A percentile compares a stretch with the other conserved stretches of the same genome.
Conservation (phyloP, 192 early-diverging fungal genomes). For the Coemansia sp. region DNA sequence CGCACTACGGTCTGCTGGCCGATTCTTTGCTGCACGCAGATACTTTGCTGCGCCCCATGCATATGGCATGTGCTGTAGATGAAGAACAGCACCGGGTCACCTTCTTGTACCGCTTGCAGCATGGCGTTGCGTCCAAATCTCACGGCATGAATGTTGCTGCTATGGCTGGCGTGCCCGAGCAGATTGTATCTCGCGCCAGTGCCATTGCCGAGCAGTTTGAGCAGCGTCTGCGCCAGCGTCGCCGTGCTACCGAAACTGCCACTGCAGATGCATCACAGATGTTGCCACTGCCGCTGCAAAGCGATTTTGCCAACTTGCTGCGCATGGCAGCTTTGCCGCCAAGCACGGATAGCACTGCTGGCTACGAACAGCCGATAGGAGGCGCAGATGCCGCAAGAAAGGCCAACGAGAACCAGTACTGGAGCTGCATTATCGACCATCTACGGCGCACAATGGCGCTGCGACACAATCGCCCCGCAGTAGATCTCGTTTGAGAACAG, state of each 20-base stretch:
- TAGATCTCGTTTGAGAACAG: not conserved
- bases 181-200: slow-evolving; percentile 70
- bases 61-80: slow-evolving; percentile 83
- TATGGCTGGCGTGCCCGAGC: slow-evolving; percentile 87
- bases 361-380: slow-evolving; percentile 24
- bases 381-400: slow-evolving; percentile 14
- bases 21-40: slow-evolving; percentile 67
- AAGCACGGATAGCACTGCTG: not conserved
- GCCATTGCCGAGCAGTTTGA: slow-evolving; percentile 76
- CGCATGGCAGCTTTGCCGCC: slow-evolving; percentile 34
- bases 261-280: not conserved
- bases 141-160: slow-evolving; percentile 98
- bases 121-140: slow-evolving; percentile 85
- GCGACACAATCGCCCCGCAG: slow-evolving; percentile 7
- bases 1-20: slow-evolving; percentile 93
- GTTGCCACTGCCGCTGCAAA: slow-evolving; percentile 43
- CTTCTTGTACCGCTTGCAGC: slow-evolving; percentile 87
- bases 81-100: slow-evolving; percentile 82
- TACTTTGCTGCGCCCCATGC: slow-evolving; percentile 75
- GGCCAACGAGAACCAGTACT: slow-evolving; percentile 55
- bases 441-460: slow-evolving; percentile 27
- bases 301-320: slow-evolving; percentile 54
- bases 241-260: slow-evolving; percentile 5
- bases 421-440: slow-evolving; percentile 53
- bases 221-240: slow-evolving; percentile 24